Evolutionary conservation across 345 rosid genomes (phyloP).

Genomic region (Pistacia integerrima): DNA sequence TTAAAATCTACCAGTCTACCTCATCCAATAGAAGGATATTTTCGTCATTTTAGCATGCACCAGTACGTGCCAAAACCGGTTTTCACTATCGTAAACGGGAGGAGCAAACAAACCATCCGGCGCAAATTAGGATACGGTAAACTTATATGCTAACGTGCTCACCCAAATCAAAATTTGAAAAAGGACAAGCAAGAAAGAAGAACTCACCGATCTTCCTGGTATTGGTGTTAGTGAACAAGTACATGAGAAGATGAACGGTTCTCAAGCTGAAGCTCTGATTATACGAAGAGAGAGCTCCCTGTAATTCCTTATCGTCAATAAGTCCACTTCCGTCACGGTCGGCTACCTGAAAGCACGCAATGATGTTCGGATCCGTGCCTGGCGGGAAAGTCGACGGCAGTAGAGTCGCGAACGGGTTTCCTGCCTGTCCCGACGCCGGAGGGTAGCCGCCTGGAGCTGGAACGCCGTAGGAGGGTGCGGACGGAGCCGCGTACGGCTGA

Average conservation of each 20-base stretch:
- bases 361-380: conserved; percentile 80
- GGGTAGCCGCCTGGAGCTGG: conserved; percentile 46
- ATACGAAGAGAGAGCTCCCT: conserved; percentile 78
- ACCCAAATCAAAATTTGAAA: neutral
- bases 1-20: neutral
- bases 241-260: conserved; percentile 88
- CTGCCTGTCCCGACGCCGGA: conserved; percentile 35
- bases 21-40: neutral
- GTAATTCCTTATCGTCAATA: conserved; percentile 88
- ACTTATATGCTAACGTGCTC: conserved; percentile 7
- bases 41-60: neutral
- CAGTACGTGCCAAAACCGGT: neutral
- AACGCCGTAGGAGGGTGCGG: conserved; percentile 37
- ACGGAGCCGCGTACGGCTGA: conserved; percentile 44
- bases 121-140: neutral
- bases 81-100: neutral
- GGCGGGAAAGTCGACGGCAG: conserved; percentile 83
- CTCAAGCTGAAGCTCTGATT: conserved; percentile 86
- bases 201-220: conserved; percentile 70
- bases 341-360: conserved; percentile 79
- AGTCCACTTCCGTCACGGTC: conserved; percentile 89
- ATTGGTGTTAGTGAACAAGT: conserved; percentile 75
- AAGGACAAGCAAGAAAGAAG: neutral
- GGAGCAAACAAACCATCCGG: neutral
- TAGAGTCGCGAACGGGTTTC: conserved; percentile 70